A percentile compares a stretch with the other conserved stretches of the same genome.
Evolutionary conservation across 2,329 filamentous ascomycete species (phyloP).

Genomic region (Aspergillus nomiae): DNA sequence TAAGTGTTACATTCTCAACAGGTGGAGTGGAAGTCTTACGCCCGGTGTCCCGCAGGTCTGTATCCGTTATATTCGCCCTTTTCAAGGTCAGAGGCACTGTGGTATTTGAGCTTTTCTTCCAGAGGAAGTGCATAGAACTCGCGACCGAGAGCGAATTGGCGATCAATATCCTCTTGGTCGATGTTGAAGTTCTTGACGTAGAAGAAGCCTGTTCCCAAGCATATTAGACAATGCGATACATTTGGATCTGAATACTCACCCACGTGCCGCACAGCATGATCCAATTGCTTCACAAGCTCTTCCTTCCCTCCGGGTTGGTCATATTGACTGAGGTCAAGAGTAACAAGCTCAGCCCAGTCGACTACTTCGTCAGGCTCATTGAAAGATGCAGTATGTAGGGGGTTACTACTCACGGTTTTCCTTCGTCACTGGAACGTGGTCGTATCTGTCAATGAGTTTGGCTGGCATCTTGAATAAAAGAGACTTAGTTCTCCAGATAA

Average conservation of each 20-base stretch:
- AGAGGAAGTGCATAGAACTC: constrained; percentile 59
- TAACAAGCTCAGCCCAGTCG: constrained; percentile 59
- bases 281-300: constrained; percentile 55
- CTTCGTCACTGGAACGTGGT: constrained; percentile 52
- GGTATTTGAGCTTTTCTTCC: constrained; percentile 62
- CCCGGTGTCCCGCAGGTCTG: constrained; percentile 49
- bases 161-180: constrained; percentile 61
- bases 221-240: constrained; percentile 13
- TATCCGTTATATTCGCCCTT: constrained; percentile 61
- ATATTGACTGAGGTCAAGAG: constrained; percentile 59
- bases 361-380: constrained; percentile 23
- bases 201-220: constrained; percentile 53
- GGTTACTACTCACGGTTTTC: constrained; percentile 32
- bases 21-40: constrained; percentile 19
- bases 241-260: constrained; percentile 22
- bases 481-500: neutral
- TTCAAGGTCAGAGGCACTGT: constrained; percentile 47
- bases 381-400: constrained; percentile 3
- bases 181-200: constrained; percentile 66
- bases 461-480: constrained; percentile 23
- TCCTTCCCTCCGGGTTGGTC: constrained; percentile 58
- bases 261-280: constrained; percentile 55
- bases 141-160: constrained; percentile 63
- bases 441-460: constrained; percentile 41
- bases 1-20: constrained; percentile 14